Percentiles rank a stretch among this genome's conserved stretches.
These are phyloP conservation scores for Lachnellula hyalina DNA, from an alignment of 2,329 filamentous ascomycete species.

Conservation along the genomic window DNA sequence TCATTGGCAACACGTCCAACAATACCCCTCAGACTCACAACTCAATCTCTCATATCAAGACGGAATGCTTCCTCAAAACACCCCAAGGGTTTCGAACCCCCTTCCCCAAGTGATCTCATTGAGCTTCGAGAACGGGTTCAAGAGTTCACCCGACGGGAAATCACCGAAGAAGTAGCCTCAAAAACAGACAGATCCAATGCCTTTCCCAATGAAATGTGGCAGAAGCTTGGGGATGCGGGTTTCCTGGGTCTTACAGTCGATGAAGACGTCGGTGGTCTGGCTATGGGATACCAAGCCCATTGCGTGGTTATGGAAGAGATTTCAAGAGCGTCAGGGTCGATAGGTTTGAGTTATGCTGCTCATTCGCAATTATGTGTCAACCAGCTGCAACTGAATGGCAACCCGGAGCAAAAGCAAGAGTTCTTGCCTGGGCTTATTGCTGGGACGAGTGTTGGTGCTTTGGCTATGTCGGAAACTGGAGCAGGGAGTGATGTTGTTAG, in stretches of 20 bases:
- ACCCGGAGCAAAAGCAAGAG: conserved; percentile 68
- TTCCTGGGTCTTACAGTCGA: conserved; percentile 91
- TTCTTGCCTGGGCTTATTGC: conserved; percentile 78
- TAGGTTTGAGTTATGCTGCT: conserved; percentile 88
- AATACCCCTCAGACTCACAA: conserved; percentile 21
- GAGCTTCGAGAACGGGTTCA: conserved; percentile 49
- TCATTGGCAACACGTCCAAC: conserved; percentile 18
- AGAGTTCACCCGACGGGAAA: conserved; percentile 85
- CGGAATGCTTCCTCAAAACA: conserved; percentile 62
- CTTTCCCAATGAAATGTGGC: conserved; percentile 90
- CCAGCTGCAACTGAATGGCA: conserved; percentile 88
- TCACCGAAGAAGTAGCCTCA: conserved; percentile 75
- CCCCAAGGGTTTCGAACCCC: conserved; percentile 55
- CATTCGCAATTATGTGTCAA: conserved; percentile 97
- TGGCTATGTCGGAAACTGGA: conserved; percentile 93
- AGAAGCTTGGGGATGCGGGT: conserved; percentile 84
- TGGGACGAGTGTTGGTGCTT: conserved; percentile 74
- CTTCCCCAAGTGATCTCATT: conserved; percentile 43
- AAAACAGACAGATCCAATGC: conserved; percentile 79
- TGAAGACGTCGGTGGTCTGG: conserved; percentile 83
- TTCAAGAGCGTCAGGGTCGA: conserved; percentile 75
- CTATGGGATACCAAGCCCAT: conserved; percentile 94
- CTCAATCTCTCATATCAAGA: conserved; percentile 31
- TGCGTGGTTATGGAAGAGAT: conserved; percentile 95
- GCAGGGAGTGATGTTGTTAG: conserved; percentile 91